Percentiles rank a stretch among this genome's conserved stretches.
Conservation (phyloP, 2,329 filamentous ascomycete genomes). For the Fusarium tupiense region DNA sequence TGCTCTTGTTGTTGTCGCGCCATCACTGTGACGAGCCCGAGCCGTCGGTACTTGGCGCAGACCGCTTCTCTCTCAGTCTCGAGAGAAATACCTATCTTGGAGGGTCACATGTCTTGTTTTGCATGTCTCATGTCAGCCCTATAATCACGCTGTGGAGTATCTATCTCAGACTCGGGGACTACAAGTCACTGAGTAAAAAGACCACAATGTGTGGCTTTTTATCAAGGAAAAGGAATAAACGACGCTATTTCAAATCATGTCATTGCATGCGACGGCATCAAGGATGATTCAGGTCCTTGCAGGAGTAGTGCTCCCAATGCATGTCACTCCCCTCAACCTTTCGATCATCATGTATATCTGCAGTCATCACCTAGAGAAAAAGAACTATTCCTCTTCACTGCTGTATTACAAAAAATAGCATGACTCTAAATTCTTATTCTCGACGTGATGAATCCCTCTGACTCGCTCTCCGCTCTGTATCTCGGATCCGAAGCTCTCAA, state of each 20-base stretch:
- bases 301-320: constrained; percentile 1
- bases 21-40: neutral
- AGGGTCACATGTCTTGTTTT: constrained; percentile 10
- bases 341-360: neutral
- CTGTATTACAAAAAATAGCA: neutral
- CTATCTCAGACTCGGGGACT: neutral
- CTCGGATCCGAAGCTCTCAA: constrained; percentile 12
- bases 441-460: neutral
- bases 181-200: neutral
- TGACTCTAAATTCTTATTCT: neutral
- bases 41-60: neutral
- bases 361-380: constrained; percentile 23
- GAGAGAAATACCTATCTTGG: neutral
- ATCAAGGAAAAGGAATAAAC: neutral
- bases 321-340: constrained; percentile 15
- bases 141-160: constrained; percentile 13
- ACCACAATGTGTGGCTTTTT: neutral
- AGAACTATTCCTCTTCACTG: neutral
- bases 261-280: neutral
- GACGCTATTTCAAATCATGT: neutral
- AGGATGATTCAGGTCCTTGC: constrained; percentile 13
- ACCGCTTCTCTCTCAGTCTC: neutral
- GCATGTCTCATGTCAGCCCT: constrained; percentile 29
- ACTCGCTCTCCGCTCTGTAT: neutral
- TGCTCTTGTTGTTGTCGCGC: neutral